Conservation (phyloP, 1,284 basidiomycete genomes). For the Cutaneotrichosporon mucoides region DNA sequence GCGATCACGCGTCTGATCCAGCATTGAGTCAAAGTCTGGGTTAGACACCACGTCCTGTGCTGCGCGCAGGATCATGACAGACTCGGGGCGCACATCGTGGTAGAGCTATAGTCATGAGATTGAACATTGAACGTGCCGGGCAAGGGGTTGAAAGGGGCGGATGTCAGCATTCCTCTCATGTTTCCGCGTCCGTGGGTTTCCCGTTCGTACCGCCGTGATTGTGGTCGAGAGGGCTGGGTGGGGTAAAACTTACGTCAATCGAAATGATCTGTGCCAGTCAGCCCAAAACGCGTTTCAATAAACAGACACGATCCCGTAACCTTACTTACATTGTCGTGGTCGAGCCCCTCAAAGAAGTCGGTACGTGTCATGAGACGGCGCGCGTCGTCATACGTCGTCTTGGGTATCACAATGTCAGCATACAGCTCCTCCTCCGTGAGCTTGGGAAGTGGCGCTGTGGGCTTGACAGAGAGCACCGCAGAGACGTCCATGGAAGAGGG, state of each 20-base stretch:
- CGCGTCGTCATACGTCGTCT: slow-evolving; percentile 45
- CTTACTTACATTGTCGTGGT: slow-evolving; percentile 45
- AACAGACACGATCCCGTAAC: slow-evolving; percentile 2
- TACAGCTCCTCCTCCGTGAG: slow-evolving; percentile 16
- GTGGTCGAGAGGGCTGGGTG: neutral
- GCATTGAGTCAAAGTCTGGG: slow-evolving; percentile 66
- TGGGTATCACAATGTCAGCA: slow-evolving; percentile 34
- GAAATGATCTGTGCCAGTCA: slow-evolving; percentile 59
- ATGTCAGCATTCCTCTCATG: too few relatives aligned
- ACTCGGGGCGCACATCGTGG: slow-evolving; percentile 74
- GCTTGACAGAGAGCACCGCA: neutral
- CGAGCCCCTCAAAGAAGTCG: slow-evolving; percentile 65
- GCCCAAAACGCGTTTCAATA: neutral
- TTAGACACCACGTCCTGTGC: slow-evolving; percentile 64
- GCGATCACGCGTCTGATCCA: slow-evolving; percentile 65
- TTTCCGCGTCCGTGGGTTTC: too few relatives aligned
- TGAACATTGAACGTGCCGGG: too few relatives aligned
- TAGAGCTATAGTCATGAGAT: slow-evolving; percentile 32
- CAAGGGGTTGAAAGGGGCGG: too few relatives aligned
- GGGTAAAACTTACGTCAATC: slow-evolving; percentile 59
- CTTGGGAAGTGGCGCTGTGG: neutral
- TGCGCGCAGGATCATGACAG: slow-evolving; percentile 65
- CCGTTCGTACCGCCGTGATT: too few relatives aligned
- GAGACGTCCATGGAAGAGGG: slow-evolving; percentile 10
- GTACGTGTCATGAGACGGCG: slow-evolving; percentile 71